These are phyloP conservation scores for Aspergillus ibericus DNA, from an alignment of 2,329 filamentous ascomycete genomes.

Conservation along the genomic window DNA sequence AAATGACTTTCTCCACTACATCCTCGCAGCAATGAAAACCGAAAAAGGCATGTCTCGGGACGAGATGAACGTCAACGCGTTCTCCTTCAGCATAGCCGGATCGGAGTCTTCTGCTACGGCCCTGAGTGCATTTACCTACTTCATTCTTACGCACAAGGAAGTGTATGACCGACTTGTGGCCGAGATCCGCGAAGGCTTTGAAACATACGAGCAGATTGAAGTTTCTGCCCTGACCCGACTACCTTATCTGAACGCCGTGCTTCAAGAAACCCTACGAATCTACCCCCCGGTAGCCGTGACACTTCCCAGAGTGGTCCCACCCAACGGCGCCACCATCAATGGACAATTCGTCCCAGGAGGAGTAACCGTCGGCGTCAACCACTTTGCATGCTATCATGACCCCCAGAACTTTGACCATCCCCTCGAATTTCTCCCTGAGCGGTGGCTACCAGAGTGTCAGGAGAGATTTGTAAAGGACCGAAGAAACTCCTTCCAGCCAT, in stretches of 20 bases:
- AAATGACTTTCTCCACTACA: conserved; percentile 8
- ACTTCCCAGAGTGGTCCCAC: conserved; percentile 31
- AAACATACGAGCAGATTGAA: conserved; percentile 15
- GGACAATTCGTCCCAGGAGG: neutral
- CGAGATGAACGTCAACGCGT: neutral
- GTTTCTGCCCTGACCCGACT: conserved; percentile 17
- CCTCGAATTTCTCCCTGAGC: neutral
- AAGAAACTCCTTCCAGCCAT: conserved; percentile 32
- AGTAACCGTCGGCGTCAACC: neutral
- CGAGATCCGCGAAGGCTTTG: conserved; percentile 24
- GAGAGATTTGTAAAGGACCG: neutral
- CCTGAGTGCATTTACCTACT: conserved; percentile 23
- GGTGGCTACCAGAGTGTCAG: neutral
- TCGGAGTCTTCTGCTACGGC: neutral
- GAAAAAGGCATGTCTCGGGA: neutral
- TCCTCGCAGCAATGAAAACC: neutral
- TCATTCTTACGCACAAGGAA: conserved; percentile 22
- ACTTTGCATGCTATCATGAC: conserved; percentile 31
- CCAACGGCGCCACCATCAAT: neutral
- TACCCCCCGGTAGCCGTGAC: conserved; percentile 32
- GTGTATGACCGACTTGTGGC: conserved; percentile 20
- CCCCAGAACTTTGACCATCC: neutral
- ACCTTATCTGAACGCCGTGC: conserved; percentile 28
- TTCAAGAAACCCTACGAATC: conserved; percentile 28
- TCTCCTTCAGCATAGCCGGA: neutral